phyloP scores from a whole-genome alignment of 345 rosid species.

The Angophora floribunda region DNA sequence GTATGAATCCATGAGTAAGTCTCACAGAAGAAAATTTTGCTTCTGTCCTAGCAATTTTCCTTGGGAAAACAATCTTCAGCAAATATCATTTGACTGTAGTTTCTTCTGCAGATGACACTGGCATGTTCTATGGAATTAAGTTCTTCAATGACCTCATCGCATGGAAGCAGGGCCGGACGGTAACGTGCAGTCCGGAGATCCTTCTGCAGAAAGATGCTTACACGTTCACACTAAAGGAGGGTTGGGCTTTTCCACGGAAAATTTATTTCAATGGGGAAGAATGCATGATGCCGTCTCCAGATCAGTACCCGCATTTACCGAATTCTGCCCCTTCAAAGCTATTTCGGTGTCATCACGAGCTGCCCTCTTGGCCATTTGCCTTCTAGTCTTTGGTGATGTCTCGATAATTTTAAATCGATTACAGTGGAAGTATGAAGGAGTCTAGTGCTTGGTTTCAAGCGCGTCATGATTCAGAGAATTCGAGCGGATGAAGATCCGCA shows the following conservation, averaged over 20 bases:
- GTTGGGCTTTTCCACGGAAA: constrained; percentile 78
- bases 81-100: neutral
- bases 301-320: constrained; percentile 34
- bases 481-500: neutral
- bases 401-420: neutral
- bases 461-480: neutral
- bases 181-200: constrained; percentile 53
- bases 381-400: neutral
- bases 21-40: neutral
- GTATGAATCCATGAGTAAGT: constrained; percentile 41
- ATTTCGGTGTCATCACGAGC: neutral
- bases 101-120: constrained; percentile 42
- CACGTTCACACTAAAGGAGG: constrained; percentile 50
- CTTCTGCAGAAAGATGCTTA: constrained; percentile 48
- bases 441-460: neutral
- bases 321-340: constrained; percentile 2
- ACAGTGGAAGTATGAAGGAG: neutral
- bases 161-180: constrained; percentile 56
- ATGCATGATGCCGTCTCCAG: constrained; percentile 42
- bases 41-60: neutral
- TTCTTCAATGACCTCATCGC: constrained; percentile 49
- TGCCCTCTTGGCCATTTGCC: neutral
- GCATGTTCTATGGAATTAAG: constrained; percentile 53
- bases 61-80: neutral
- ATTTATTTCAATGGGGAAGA: constrained; percentile 50